phyloP scores from a whole-genome alignment of 2,329 filamentous ascomycete genomes.

The Cladobotryum mycophilum region DNA sequence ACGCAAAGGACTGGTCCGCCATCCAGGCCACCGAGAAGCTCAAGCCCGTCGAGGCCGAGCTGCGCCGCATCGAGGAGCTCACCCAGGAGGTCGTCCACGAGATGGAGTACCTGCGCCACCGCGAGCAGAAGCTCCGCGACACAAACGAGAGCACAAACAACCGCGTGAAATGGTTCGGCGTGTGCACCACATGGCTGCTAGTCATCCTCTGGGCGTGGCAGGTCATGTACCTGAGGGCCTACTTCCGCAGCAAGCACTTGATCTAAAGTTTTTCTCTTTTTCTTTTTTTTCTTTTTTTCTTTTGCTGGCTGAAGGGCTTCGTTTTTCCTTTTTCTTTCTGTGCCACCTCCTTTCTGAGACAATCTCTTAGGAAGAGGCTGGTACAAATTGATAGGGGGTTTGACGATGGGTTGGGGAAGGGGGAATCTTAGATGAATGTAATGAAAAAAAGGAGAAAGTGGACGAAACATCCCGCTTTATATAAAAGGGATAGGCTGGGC shows the following conservation, averaged over 20 bases:
- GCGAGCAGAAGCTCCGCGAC: slow-evolving; percentile 94
- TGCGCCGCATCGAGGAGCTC: slow-evolving; percentile 87
- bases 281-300: slow-evolving; percentile 1
- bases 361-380: too few species aligned
- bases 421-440: too few species aligned
- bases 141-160: slow-evolving; percentile 99
- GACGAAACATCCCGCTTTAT: too few species aligned
- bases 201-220: slow-evolving; percentile 91
- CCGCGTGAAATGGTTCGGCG: slow-evolving; percentile 97
- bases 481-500: too few species aligned
- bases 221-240: slow-evolving; percentile 93
- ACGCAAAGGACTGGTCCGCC: slow-evolving; percentile 96
- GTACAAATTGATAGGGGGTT: too few species aligned
- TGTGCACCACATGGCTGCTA: slow-evolving; percentile 86
- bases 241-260: slow-evolving; percentile 65
- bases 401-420: too few species aligned
- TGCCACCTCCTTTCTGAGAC: too few species aligned
- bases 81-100: slow-evolving; percentile 82
- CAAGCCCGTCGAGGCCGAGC: slow-evolving; percentile 91
- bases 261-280: slow-evolving; percentile 21
- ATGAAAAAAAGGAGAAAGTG: neutral
- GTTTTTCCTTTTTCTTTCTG: too few species aligned
- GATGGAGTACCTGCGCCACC: slow-evolving; percentile 88
- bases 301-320: neutral
- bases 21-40: slow-evolving; percentile 97